These are phyloP conservation scores for Simmondsia chinensis DNA, from an alignment of 148 eudicot species.

Conservation along the genomic window DNA sequence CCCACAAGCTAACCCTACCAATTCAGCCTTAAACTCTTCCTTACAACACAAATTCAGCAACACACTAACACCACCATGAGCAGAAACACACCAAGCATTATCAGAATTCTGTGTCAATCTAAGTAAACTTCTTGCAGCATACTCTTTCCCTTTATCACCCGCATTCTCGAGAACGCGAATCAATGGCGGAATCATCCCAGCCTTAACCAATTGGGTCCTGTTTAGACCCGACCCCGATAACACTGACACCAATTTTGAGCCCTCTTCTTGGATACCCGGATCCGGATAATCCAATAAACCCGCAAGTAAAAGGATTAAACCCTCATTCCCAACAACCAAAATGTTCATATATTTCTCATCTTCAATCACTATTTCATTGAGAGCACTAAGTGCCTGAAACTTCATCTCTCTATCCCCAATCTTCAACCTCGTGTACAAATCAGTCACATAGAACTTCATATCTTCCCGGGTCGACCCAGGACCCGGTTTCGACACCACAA, in stretches of 20 bases:
- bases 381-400: slow-evolving; percentile 41
- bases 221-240: slow-evolving; percentile 36
- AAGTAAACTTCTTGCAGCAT: slow-evolving; percentile 36
- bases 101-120: slow-evolving; percentile 67
- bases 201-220: slow-evolving; percentile 26
- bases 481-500: slow-evolving; percentile 54
- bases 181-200: slow-evolving; percentile 53
- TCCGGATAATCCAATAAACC: slow-evolving; percentile 47
- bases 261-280: slow-evolving; percentile 41
- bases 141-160: slow-evolving; percentile 30
- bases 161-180: slow-evolving; percentile 61
- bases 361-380: slow-evolving; percentile 45
- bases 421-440: slow-evolving; percentile 55
- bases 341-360: slow-evolving; percentile 62
- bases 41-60: slow-evolving; percentile 40
- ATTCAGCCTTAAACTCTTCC: slow-evolving; percentile 4
- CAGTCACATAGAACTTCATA: slow-evolving; percentile 50
- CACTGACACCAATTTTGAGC: slow-evolving; percentile 22
- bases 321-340: slow-evolving; percentile 38
- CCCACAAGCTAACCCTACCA: slow-evolving; percentile 28
- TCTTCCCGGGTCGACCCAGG: slow-evolving; percentile 44
- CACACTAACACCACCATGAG: slow-evolving; percentile 75
- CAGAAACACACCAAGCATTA: slow-evolving; percentile 83
- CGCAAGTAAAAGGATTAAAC: slow-evolving; percentile 26
- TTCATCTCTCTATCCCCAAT: slow-evolving; percentile 55